phyloP scores from a whole-genome alignment of 176 grass and related monocot species.

The Puccinellia tenuiflora region DNA sequence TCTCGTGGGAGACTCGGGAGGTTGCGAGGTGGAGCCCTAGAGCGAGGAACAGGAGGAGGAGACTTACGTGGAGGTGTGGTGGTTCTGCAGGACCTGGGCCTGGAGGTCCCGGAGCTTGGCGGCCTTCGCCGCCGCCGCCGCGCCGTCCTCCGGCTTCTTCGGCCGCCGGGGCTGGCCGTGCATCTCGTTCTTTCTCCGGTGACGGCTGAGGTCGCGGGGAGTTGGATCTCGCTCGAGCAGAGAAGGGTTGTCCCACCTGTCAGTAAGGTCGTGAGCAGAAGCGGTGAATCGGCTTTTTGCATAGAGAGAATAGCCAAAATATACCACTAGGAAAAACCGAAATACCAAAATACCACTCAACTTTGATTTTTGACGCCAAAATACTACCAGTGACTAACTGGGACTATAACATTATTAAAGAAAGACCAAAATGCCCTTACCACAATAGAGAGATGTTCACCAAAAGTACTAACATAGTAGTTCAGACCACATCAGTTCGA shows the following conservation, averaged over 20 bases:
- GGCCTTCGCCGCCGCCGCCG: slow-evolving; percentile 55
- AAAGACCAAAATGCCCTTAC: too few relatives aligned
- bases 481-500: too few relatives aligned
- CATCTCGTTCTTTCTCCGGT: slow-evolving; percentile 41
- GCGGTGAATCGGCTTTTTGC: too few relatives aligned
- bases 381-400: too few relatives aligned
- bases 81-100: slow-evolving; percentile 61
- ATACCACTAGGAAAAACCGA: too few relatives aligned
- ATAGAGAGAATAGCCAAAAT: too few relatives aligned
- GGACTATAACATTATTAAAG: too few relatives aligned
- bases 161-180: slow-evolving; percentile 68
- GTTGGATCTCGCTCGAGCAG: slow-evolving; percentile 23
- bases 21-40: not conserved
- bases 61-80: slow-evolving; percentile 66
- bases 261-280: too few relatives aligned
- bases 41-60: not conserved
- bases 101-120: slow-evolving; percentile 68
- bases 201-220: not conserved
- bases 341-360: too few relatives aligned
- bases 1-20: not conserved
- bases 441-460: too few relatives aligned
- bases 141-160: slow-evolving; percentile 56
- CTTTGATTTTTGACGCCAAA: too few relatives aligned
- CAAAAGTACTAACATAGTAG: too few relatives aligned
- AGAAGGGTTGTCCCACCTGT: not conserved